Conservation (phyloP, 192 early-diverging fungal species). For the Umbelopsis ramanniana region DNA sequence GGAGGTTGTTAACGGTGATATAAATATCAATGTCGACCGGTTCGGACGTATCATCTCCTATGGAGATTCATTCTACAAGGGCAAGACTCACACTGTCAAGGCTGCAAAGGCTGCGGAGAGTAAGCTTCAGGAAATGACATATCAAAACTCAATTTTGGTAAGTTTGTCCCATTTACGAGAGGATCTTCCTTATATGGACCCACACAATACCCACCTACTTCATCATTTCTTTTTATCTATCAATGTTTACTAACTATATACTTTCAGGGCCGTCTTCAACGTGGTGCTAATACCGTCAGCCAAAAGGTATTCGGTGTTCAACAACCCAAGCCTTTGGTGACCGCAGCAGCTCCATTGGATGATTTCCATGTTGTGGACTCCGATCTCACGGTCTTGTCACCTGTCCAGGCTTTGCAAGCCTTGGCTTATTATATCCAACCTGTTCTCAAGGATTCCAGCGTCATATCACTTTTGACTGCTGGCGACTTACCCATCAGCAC, state of each 20-base stretch:
- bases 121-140: conserved; percentile 20
- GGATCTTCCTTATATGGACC: conserved; percentile 15
- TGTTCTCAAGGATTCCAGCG: conserved; percentile 47
- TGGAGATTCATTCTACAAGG: conserved; percentile 67
- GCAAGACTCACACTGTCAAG: conserved; percentile 16
- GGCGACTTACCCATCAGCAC: conserved; percentile 32
- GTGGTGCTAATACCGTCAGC: neutral
- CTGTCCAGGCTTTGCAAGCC: conserved; percentile 67
- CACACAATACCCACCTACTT: neutral
- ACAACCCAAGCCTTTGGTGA: neutral
- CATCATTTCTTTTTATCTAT: neutral
- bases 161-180: neutral
- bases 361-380: conserved; percentile 17
- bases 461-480: conserved; percentile 20
- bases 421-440: conserved; percentile 63
- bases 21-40: conserved; percentile 78
- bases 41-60: conserved; percentile 72
- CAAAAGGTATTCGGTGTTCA: conserved; percentile 6
- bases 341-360: neutral
- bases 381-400: conserved; percentile 49
- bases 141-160: conserved; percentile 24
- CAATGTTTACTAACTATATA: conserved; percentile 15
- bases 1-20: conserved; percentile 81
- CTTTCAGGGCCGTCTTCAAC: conserved; percentile 24
- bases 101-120: conserved; percentile 9